These are phyloP conservation scores for Phlebiopsis gigantea DNA, from an alignment of 768 basidiomycete species.

Conservation along the genomic window DNA sequence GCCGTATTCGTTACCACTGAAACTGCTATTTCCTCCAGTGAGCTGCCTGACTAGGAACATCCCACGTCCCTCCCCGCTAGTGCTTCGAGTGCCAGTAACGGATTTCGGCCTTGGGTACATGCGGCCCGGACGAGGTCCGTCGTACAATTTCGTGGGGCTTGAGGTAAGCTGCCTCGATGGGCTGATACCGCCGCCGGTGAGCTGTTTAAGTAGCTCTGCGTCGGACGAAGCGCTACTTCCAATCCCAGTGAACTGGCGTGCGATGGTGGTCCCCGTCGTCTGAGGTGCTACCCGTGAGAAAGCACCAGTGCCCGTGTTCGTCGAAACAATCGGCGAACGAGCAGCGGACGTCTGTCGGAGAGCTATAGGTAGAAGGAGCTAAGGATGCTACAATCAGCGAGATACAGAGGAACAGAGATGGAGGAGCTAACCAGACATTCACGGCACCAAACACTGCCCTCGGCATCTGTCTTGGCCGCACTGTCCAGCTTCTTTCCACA, in stretches of 20 bases:
- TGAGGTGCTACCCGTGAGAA: conserved; percentile 41
- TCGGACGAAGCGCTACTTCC: conserved; percentile 19
- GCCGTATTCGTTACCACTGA: conserved; percentile 19
- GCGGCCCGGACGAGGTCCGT: conserved; percentile 31
- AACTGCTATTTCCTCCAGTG: conserved; percentile 46
- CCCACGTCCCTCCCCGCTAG: conserved; percentile 61
- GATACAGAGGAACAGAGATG: background rate
- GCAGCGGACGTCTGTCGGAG: conserved; percentile 50
- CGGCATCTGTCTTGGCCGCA: conserved; percentile 67
- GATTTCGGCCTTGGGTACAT: conserved; percentile 65
- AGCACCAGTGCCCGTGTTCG: conserved; percentile 34
- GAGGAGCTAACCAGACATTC: conserved; percentile 67
- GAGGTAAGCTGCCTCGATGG: conserved; percentile 58
- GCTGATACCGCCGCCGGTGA: conserved; percentile 64
- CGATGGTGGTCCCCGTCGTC: conserved; percentile 66
- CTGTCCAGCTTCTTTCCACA: conserved; percentile 83
- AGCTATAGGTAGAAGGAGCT: conserved; percentile 53
- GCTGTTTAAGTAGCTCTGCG: conserved; percentile 39
- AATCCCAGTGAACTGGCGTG: conserved; percentile 69
- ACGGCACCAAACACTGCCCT: conserved; percentile 76
- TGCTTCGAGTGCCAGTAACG: conserved; percentile 62
- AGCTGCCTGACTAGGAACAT: conserved; percentile 77
- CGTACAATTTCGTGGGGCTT: conserved; percentile 71
- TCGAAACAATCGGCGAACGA: conserved; percentile 41
- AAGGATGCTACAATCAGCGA: background rate